Evolutionary conservation across 129 eudicot species (phyloP), one percentile per base, ranked within the genome.

Genomic region (Lactuca saligna): DNA sequence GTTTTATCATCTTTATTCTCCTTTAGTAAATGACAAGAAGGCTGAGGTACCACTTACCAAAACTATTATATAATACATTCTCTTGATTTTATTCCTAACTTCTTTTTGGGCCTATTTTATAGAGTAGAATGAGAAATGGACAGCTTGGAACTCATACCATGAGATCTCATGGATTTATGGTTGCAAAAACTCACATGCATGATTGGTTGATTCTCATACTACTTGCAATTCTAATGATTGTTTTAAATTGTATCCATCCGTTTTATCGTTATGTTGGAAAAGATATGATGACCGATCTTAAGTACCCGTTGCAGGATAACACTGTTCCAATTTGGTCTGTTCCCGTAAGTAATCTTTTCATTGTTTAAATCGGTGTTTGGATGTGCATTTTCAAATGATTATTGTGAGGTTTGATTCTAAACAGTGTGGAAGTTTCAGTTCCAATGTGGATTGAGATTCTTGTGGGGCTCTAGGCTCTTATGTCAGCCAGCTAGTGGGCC

Each of bases 261-360:
- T 92, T 86, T 59, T 74, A 86, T 54, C 95, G 96, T 11, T 85
- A 65, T 65, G 96, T 92, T 73, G 98, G 96, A 41, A 86, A 77
- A 80, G 98, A 84, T 66, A 92, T 92, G 98, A 92, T 92, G 98
- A 68, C 68, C 3, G 95, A 86, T 79, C 91, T 92, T 56, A 84
- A 61, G 76, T 92, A 80, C 69, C 98, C 98, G 14, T 49, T 82
- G 41, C 86, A 79, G 74, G 76, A 77, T 53, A 88, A 83, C 75
- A 92, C 96, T 4, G 79, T 92, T 61, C 96, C 96, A 0, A 2
- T 73, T 3, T 86, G 94, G 98, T 51, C 82, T 31, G 91, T 92
- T 70, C 95, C 91, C 0, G 96, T 88, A 35, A 86, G 91, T 71
- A 55, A 68, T 44, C 53, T 38, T 61, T 31, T 67, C 49, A 38